These are phyloP conservation scores for Eucalyptus caleyi DNA, from an alignment of 345 rosid genomes.

Conservation along the genomic window DNA sequence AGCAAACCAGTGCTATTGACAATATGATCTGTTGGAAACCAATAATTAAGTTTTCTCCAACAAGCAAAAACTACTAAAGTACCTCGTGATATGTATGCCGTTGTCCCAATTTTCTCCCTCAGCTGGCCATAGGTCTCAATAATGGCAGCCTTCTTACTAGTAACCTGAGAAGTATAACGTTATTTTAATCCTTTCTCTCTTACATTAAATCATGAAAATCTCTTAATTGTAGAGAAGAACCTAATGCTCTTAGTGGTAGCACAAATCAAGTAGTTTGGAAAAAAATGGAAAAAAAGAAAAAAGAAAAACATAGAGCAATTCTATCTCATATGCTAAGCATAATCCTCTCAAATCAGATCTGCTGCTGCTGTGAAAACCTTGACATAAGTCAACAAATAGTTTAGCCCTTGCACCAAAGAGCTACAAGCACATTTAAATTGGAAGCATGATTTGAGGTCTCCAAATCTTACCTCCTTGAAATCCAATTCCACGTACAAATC, in stretches of 20 bases:
- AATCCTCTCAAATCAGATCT: neutral
- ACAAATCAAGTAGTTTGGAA: neutral
- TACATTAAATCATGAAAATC: neutral
- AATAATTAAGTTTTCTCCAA: neutral
- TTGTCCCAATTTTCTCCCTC: conserved; percentile 58
- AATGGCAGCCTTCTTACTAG: conserved; percentile 76
- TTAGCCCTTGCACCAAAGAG: neutral
- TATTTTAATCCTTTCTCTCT: neutral
- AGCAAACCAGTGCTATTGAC: neutral
- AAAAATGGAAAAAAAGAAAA: neutral
- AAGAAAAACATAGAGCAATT: neutral
- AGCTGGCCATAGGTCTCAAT: conserved; percentile 51
- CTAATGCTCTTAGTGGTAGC: neutral
- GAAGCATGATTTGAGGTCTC: neutral
- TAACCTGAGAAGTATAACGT: conserved; percentile 36
- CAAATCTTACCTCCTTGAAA: conserved; percentile 69
- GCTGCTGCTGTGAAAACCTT: neutral
- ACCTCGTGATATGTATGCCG: conserved; percentile 74
- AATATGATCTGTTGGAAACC: neutral
- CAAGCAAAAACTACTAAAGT: neutral
- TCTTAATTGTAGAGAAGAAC: neutral
- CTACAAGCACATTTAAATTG: neutral
- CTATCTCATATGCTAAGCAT: neutral
- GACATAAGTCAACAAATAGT: neutral
- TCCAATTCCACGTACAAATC: conserved; percentile 85